A percentile compares a stretch with the other conserved stretches of the same genome.
These are phyloP conservation scores for Trichoderma endophyticum DNA, from an alignment of 2,329 filamentous ascomycete genomes.

Conservation along the genomic window DNA sequence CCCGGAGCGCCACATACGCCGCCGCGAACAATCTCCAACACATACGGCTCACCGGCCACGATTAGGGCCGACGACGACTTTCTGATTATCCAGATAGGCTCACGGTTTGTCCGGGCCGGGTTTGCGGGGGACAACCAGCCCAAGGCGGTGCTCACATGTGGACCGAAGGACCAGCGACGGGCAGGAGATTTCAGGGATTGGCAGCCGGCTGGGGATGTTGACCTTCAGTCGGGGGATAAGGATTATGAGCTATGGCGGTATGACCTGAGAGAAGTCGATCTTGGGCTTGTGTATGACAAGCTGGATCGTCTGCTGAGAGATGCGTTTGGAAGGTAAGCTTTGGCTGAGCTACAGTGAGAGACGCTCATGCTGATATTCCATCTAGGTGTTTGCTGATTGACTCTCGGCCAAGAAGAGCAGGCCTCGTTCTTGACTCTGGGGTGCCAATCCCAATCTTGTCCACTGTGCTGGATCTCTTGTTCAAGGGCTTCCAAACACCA, in stretches of 20 bases:
- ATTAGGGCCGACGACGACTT: conserved; percentile 77
- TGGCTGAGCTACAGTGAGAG: not conserved
- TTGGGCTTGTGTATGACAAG: conserved; percentile 80
- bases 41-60: conserved; percentile 58
- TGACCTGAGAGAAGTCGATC: conserved; percentile 69
- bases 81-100: conserved; percentile 77
- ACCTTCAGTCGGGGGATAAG: conserved; percentile 56
- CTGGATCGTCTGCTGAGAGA: conserved; percentile 79
- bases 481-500: conserved; percentile 75
- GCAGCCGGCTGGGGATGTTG: conserved; percentile 48
- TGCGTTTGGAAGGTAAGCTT: conserved; percentile 70
- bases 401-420: conserved; percentile 69
- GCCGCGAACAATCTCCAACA: conserved; percentile 49
- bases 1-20: conserved; percentile 59
- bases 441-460: conserved; percentile 77
- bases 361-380: not conserved
- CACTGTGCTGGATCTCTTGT: conserved; percentile 71
- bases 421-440: conserved; percentile 72
- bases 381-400: conserved; percentile 64
- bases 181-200: conserved; percentile 78
- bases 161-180: conserved; percentile 71
- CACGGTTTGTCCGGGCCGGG: conserved; percentile 74
- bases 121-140: conserved; percentile 81
- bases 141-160: conserved; percentile 67
- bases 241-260: conserved; percentile 74